These are phyloP conservation scores for Peronospora farinosa DNA, from an alignment of 352 stramenopile genomes.

Conservation along the genomic window DNA sequence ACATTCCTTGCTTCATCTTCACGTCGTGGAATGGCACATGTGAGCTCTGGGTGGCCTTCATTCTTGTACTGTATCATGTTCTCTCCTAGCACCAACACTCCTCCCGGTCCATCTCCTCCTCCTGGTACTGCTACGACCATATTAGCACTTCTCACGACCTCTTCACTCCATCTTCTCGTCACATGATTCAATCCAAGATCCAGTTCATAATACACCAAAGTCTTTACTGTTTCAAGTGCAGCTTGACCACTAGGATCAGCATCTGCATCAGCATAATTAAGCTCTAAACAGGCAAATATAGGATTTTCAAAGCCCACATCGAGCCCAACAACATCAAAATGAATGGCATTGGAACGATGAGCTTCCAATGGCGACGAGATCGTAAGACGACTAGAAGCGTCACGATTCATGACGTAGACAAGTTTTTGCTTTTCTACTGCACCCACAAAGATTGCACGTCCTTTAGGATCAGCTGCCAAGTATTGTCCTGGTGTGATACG, in stretches of 20 bases:
- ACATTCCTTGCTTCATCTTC: constrained; percentile 77
- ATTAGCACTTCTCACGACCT: constrained; percentile 87
- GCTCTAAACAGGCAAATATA: constrained; percentile 96
- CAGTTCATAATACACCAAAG: constrained; percentile 98
- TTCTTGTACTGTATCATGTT: constrained; percentile 97
- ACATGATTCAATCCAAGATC: constrained; percentile 99
- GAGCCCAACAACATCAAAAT: constrained; percentile 91
- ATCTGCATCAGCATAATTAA: constrained; percentile 91
- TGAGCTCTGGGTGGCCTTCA: constrained; percentile 81
- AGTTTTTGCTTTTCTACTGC: constrained; percentile 98
- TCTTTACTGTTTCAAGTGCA: constrained; percentile 82
- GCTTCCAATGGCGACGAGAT: constrained; percentile 98
- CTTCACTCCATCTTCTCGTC: constrained; percentile 91
- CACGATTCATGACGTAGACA: constrained; percentile 98
- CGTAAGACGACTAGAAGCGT: constrained; percentile 90
- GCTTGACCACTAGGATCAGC: constrained; percentile 68
- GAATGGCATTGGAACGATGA: constrained; percentile 93
- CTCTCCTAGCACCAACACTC: constrained; percentile 95
- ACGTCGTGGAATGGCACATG: constrained; percentile 70
- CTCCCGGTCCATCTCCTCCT: constrained; percentile 79
- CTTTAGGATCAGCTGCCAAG: constrained; percentile 94
- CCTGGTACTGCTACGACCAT: constrained; percentile 89
- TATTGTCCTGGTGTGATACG: constrained; percentile 97
- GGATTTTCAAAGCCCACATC: constrained; percentile 99
- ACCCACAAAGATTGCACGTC: constrained; percentile 93